Base-by-base conservation (phyloP, 2,329 filamentous ascomycete species). In the Aureobasidium sp. region DNA sequence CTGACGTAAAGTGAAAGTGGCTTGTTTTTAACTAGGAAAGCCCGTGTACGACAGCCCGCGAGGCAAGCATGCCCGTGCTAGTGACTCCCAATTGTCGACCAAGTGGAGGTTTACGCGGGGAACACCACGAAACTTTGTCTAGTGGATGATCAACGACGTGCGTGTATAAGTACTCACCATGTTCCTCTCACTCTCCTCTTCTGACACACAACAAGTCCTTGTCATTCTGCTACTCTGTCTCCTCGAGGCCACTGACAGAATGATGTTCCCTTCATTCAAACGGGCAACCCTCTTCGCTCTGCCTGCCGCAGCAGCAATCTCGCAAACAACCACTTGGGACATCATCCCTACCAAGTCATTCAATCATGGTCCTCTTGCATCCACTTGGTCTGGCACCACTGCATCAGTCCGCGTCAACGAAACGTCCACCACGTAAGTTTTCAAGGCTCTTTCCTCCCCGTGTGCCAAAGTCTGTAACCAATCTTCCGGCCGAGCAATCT, bases 391-490 rank as follows among this genome's bases (percentile, higher is more conserved):
- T 21, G 62, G 54, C 21, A 62, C 64, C 2, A 59, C 65, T 27
- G 65, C 60, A 15, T 69, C 67, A 8, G 67, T 67, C 15, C 67
- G 67, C 11, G 51, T 70, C 31, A 67, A 67, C 51, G 70, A 69
- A 13, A 65, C 67, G 4, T 47, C 31, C 23, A 47, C 51, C 33
- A 51, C 47, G 46, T 53, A 15, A 60, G 46, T 53, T 27, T n/a
- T 6, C n/a, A 3, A 5, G 33, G 7, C 42, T 29, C 43, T 29
- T 29, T 4, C 27, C 27, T 29, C 27, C 27, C 9, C 27, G 27
- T n/a, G n/a, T n/a, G n/a, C n/a, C n/a, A n/a, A n/a, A n/a, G n/a
- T n/a, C n/a, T n/a, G n/a, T n/a, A n/a, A n/a, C n/a, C n/a, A n/a
- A n/a, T n/a, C n/a, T n/a, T n/a, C n/a, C n/a, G n/a, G n/a, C n/a